phyloP scores from a whole-genome alignment of 108 stramenopile species.

The Schizochytrium sp. region DNA sequence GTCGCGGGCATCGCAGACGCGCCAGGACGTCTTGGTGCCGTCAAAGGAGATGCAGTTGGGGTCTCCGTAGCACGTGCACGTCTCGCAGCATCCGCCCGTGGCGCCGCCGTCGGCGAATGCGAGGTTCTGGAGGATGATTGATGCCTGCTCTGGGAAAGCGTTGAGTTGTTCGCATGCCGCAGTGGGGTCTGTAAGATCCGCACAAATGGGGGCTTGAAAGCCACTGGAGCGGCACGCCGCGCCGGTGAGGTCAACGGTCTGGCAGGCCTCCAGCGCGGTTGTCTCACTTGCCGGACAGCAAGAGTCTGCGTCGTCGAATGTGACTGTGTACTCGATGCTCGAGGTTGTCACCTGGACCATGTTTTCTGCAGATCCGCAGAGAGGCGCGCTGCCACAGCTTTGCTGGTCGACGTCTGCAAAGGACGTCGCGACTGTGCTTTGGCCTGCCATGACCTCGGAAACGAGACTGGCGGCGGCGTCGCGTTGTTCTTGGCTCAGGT shows the following conservation, averaged over 20 bases:
- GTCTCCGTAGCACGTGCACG: slow-evolving; percentile 8
- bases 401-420: too few relatives aligned
- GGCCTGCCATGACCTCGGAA: too few relatives aligned
- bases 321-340: neutral
- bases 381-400: neutral
- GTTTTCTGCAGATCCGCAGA: neutral
- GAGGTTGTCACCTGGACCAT: neutral
- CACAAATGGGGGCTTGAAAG: neutral
- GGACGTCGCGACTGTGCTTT: too few relatives aligned
- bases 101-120: neutral
- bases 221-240: neutral
- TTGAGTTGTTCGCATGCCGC: neutral
- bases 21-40: neutral
- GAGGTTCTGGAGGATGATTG: neutral
- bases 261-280: neutral
- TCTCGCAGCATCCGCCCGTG: neutral
- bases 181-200: neutral
- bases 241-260: neutral
- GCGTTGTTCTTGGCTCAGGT: neutral
- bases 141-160: neutral
- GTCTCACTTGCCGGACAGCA: neutral
- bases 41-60: slow-evolving; percentile 7
- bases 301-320: neutral
- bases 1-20: neutral
- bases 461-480: neutral